phyloP scores from a whole-genome alignment of 768 basidiomycete genomes.

The Daedaleopsis sinensis region DNA sequence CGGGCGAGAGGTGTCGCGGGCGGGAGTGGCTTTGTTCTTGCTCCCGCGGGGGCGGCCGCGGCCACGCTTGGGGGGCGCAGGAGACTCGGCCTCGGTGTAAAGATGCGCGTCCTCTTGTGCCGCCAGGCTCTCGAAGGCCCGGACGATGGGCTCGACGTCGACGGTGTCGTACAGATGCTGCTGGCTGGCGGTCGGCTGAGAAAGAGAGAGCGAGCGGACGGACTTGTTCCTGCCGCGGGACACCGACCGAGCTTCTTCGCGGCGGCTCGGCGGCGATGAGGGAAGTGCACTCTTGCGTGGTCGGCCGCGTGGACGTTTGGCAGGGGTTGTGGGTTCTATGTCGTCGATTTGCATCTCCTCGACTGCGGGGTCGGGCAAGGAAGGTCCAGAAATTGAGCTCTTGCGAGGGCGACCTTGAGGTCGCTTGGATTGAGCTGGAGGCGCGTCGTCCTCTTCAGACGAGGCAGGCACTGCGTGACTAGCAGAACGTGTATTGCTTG shows the following conservation, averaged over 20 bases:
- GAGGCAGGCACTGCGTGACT: not conserved
- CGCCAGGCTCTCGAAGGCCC: slow-evolving; percentile 1
- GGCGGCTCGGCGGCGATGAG: not conserved
- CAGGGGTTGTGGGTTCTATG: not conserved
- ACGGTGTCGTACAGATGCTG: not conserved
- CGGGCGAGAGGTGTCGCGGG: slow-evolving; percentile 2
- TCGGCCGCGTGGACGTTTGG: slow-evolving; percentile 10
- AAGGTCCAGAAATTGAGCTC: not conserved
- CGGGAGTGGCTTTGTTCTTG: slow-evolving; percentile 14
- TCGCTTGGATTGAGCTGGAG: not conserved
- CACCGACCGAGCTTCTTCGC: no score
- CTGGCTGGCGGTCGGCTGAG: no score
- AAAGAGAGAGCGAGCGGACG: no score
- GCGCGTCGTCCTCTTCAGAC: not conserved
- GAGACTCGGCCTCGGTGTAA: not conserved
- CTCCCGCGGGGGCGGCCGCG: slow-evolving; percentile 12
- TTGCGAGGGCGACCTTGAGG: not conserved
- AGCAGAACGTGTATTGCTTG: not conserved
- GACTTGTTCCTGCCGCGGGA: no score
- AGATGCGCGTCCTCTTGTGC: not conserved
- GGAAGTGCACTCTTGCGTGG: slow-evolving; percentile 11
- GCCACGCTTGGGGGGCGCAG: not conserved
- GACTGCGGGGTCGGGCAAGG: not conserved
- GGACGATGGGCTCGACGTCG: not conserved
- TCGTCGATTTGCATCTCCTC: not conserved